Evolutionary conservation across 495 filamentous ascomycete genomes (phyloP).

Genomic region (Xylaria palmicola): DNA sequence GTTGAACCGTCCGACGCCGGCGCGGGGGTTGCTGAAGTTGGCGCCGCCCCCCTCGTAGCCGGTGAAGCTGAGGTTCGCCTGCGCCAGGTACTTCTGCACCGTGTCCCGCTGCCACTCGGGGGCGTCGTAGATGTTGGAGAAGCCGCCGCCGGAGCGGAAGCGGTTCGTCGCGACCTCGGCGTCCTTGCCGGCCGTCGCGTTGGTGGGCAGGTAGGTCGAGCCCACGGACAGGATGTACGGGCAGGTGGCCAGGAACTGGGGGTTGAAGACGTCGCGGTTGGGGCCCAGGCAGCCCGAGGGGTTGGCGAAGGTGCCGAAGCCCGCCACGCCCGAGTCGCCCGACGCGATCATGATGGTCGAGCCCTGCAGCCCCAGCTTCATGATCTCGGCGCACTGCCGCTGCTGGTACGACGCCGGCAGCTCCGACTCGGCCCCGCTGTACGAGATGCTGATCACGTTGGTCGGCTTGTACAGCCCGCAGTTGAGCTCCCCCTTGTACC

Average conservation of each 20-base stretch:
- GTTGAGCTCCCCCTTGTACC: constrained; percentile 57
- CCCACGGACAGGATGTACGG: constrained; percentile 33
- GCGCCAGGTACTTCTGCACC: constrained; percentile 50
- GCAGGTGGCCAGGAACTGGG: constrained; percentile 31
- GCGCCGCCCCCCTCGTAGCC: constrained; percentile 34
- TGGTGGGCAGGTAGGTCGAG: constrained; percentile 29
- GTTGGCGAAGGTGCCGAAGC: constrained; percentile 42
- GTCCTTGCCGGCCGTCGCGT: constrained; percentile 23
- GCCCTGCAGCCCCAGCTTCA: constrained; percentile 67
- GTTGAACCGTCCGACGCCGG: constrained; percentile 41
- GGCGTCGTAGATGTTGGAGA: constrained; percentile 63
- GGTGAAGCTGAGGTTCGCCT: constrained; percentile 39
- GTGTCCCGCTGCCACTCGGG: constrained; percentile 57
- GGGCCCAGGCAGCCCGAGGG: constrained; percentile 27
- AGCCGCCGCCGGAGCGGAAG: constrained; percentile 62
- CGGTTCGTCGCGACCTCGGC: constrained; percentile 44
- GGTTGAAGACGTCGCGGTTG: constrained; percentile 28
- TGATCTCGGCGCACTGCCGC: constrained; percentile 45
- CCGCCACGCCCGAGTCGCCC: constrained; percentile 58
- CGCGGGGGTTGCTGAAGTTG: constrained; percentile 22
- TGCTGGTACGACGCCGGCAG: constrained; percentile 37
- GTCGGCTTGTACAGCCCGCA: constrained; percentile 53
- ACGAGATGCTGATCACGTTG: constrained; percentile 42
- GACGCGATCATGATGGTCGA: constrained; percentile 60
- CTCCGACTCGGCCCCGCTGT: constrained; percentile 37